Percentiles rank a stretch among this genome's conserved stretches.
Evolutionary conservation across 2,329 filamentous ascomycete genomes (phyloP).

Genomic region (Pseudocercospora fijiensis): DNA sequence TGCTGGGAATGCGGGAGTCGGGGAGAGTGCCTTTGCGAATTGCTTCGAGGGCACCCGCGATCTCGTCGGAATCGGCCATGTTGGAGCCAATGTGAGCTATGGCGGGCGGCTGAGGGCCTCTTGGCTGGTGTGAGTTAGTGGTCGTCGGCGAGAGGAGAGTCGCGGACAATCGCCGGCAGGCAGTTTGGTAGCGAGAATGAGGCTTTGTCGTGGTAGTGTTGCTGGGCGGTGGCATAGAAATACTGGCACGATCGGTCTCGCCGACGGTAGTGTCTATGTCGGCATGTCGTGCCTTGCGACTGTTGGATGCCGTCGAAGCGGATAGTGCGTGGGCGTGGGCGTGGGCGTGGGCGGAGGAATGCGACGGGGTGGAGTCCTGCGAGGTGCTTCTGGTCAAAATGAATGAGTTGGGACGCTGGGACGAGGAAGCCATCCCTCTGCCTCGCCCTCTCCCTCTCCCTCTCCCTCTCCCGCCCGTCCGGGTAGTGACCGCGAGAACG

Average conservation of each 20-base stretch:
- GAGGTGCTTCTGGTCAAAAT: slow-evolving; percentile 31
- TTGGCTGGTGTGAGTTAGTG: slow-evolving; percentile 10
- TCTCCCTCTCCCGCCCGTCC: background rate
- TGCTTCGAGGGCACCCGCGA: slow-evolving; percentile 15
- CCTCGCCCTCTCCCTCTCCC: too few species aligned
- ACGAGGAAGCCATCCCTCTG: slow-evolving; percentile 16
- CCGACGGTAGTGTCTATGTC: slow-evolving; percentile 60
- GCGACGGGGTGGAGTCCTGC: slow-evolving; percentile 35
- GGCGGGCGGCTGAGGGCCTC: slow-evolving; percentile 3
- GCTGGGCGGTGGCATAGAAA: slow-evolving; percentile 62
- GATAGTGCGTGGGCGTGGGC: slow-evolving; percentile 49
- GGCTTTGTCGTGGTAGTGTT: slow-evolving; percentile 27
- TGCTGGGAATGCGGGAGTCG: slow-evolving; percentile 23
- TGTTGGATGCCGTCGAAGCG: slow-evolving; percentile 37
- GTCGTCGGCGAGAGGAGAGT: slow-evolving; percentile 8
- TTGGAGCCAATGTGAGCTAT: background rate
- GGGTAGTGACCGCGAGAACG: background rate
- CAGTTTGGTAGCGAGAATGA: slow-evolving; percentile 26
- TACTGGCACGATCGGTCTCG: slow-evolving; percentile 59
- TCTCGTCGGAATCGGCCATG: slow-evolving; percentile 21
- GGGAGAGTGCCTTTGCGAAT: slow-evolving; percentile 18
- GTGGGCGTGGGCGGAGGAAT: slow-evolving; percentile 39
- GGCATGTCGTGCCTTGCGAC: slow-evolving; percentile 59
- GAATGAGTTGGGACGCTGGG: slow-evolving; percentile 21
- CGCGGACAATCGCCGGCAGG: slow-evolving; percentile 23